These are phyloP conservation scores for Podila verticillata DNA, from an alignment of 192 early-diverging fungal genomes.

Conservation along the genomic window DNA sequence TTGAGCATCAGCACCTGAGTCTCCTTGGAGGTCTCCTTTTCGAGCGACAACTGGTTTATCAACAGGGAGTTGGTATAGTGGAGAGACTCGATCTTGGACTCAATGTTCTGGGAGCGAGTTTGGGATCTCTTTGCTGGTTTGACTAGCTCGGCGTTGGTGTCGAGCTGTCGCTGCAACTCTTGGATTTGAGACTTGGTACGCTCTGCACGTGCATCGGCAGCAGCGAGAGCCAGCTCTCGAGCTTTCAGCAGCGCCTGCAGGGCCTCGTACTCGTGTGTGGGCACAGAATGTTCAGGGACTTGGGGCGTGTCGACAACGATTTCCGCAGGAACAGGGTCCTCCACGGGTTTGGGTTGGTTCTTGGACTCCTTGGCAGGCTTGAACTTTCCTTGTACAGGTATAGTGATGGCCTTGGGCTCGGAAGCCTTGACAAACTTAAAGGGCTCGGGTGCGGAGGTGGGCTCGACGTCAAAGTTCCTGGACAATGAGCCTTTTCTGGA, in stretches of 20 bases:
- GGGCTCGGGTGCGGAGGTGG: not conserved
- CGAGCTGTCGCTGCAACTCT: conserved; percentile 16
- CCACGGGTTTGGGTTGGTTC: not conserved
- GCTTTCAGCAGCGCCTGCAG: conserved; percentile 8
- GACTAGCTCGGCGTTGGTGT: conserved; percentile 9
- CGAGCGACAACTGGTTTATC: conserved; percentile 35
- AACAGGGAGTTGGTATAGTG: conserved; percentile 48
- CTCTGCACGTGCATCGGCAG: not conserved
- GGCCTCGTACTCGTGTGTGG: conserved; percentile 1
- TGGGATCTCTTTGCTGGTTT: conserved; percentile 26
- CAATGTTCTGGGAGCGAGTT: conserved; percentile 2
- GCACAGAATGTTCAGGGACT: not conserved
- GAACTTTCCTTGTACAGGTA: not conserved
- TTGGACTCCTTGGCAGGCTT: not conserved
- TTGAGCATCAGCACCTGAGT: conserved; percentile 5
- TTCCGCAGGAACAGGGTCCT: not conserved
- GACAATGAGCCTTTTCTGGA: conserved; percentile 3
- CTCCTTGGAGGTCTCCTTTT: conserved; percentile 43
- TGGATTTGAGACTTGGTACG: conserved; percentile 5
- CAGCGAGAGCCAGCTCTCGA: conserved; percentile 7
- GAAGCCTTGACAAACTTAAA: not conserved
- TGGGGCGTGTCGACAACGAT: not conserved
- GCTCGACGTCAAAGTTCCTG: not conserved
- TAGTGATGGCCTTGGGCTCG: no score
- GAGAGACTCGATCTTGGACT: conserved; percentile 50